Conservation (phyloP, 768 basidiomycete species). For the Tulasnella sp. region DNA sequence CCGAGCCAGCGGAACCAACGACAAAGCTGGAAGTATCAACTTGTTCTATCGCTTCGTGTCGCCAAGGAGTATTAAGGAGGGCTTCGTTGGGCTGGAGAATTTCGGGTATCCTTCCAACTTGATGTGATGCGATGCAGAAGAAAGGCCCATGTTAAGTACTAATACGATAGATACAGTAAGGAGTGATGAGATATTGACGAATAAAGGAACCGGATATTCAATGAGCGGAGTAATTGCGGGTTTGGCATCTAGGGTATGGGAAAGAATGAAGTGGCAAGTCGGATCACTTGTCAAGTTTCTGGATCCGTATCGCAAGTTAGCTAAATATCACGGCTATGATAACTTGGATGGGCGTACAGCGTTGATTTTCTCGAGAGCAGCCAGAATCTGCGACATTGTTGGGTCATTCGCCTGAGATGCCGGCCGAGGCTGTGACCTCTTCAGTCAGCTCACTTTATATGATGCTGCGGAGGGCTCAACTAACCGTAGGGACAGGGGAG, state of each 20-base stretch:
- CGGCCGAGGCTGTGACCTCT: neutral
- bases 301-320: neutral
- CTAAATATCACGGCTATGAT: neutral
- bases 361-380: constrained; percentile 24
- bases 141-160: neutral
- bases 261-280: neutral
- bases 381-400: constrained; percentile 5
- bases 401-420: neutral
- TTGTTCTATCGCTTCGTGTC: constrained; percentile 80
- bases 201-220: neutral
- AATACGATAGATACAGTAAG: constrained; percentile 7
- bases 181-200: neutral
- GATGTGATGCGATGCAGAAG: constrained; percentile 38
- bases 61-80: constrained; percentile 94
- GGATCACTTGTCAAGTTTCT: constrained; percentile 13
- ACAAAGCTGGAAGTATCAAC: constrained; percentile 86
- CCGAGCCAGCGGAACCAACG: constrained; percentile 91
- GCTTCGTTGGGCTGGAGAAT: constrained; percentile 77
- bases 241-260: neutral
- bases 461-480: neutral
- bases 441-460: neutral
- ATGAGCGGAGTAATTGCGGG: neutral
- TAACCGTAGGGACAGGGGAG: neutral
- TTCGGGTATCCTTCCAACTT: constrained; percentile 87
- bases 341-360: constrained; percentile 10